These are phyloP conservation scores for Puccinia sorghi DNA, from an alignment of 1,284 basidiomycete species.

Conservation along the genomic window DNA sequence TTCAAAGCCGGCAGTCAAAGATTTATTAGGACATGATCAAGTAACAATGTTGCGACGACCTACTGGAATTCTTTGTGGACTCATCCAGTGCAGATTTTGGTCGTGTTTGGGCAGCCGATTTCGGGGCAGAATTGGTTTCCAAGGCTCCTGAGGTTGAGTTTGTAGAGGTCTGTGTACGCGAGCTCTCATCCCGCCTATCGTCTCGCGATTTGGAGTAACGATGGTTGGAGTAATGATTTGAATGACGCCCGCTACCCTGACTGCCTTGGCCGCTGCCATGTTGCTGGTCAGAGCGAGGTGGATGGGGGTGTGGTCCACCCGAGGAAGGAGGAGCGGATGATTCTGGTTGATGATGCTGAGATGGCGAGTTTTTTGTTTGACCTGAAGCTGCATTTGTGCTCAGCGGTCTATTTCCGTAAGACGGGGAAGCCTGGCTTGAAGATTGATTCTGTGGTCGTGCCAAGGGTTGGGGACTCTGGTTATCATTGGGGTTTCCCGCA, in stretches of 20 bases:
- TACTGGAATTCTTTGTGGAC: slow-evolving; percentile 14
- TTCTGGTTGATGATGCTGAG: not conserved
- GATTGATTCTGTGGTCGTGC: slow-evolving; percentile 26
- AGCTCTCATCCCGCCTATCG: slow-evolving; percentile 6
- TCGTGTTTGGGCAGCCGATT: slow-evolving; percentile 9
- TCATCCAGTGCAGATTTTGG: slow-evolving; percentile 3
- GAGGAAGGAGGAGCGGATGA: slow-evolving; percentile 3
- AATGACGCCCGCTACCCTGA: slow-evolving; percentile 4
- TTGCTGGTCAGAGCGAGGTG: slow-evolving; percentile 22
- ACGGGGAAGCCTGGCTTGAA: slow-evolving; percentile 14
- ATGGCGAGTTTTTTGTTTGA: slow-evolving; percentile 13
- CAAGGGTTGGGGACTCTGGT: slow-evolving; percentile 2
- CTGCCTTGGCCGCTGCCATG: not conserved
- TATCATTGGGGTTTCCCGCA: slow-evolving; percentile 27
- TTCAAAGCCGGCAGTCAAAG: not conserved
- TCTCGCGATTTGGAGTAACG: slow-evolving; percentile 32
- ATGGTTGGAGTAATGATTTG: slow-evolving; percentile 12
- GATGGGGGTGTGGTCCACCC: not conserved
- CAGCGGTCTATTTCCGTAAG: slow-evolving; percentile 2
- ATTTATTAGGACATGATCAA: slow-evolving; percentile 6
- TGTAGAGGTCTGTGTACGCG: not conserved
- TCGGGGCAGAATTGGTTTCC: not conserved
- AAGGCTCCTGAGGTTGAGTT: slow-evolving; percentile 11
- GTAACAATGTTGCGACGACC: not conserved
- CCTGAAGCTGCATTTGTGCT: not conserved